A percentile compares a stretch with the other conserved stretches of the same genome.
Evolutionary conservation across 2,329 filamentous ascomycete genomes (phyloP).

Genomic region (Microdochium trichocladiopsis): DNA sequence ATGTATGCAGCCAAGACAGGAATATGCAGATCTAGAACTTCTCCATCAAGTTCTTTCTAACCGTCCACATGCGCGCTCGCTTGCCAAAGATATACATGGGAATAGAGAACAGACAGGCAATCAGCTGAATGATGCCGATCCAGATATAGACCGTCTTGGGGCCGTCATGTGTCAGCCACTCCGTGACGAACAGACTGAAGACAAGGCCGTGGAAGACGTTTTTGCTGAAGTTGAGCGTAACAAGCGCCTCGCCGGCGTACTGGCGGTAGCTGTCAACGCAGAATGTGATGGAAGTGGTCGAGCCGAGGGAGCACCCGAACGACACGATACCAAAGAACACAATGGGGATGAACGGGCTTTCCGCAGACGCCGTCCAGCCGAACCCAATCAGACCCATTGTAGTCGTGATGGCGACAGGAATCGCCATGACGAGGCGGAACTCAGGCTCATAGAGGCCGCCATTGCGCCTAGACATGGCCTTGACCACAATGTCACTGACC

Average conservation of each 20-base stretch:
- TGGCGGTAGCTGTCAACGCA: conserved; percentile 89
- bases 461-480: conserved; percentile 74
- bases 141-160: conserved; percentile 73
- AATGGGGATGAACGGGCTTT: conserved; percentile 87
- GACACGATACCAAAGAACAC: conserved; percentile 88
- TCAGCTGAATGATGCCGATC: conserved; percentile 79
- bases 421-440: conserved; percentile 82
- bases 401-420: conserved; percentile 72
- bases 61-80: conserved; percentile 88
- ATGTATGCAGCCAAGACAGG: neutral
- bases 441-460: conserved; percentile 95
- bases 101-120: conserved; percentile 65
- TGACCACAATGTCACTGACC: conserved; percentile 78
- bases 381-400: conserved; percentile 88
- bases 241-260: conserved; percentile 88
- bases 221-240: conserved; percentile 91
- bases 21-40: conserved; percentile 36
- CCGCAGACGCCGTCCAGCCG: conserved; percentile 79
- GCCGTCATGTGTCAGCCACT: conserved; percentile 73
- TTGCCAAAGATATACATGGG: conserved; percentile 96
- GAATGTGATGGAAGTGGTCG: conserved; percentile 88
- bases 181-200: conserved; percentile 81
- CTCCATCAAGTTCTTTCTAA: conserved; percentile 80
- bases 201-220: conserved; percentile 88
- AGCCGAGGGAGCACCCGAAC: conserved; percentile 85